Conservation (phyloP, 352 stramenopile species). For the Globisporangium middletonii region DNA sequence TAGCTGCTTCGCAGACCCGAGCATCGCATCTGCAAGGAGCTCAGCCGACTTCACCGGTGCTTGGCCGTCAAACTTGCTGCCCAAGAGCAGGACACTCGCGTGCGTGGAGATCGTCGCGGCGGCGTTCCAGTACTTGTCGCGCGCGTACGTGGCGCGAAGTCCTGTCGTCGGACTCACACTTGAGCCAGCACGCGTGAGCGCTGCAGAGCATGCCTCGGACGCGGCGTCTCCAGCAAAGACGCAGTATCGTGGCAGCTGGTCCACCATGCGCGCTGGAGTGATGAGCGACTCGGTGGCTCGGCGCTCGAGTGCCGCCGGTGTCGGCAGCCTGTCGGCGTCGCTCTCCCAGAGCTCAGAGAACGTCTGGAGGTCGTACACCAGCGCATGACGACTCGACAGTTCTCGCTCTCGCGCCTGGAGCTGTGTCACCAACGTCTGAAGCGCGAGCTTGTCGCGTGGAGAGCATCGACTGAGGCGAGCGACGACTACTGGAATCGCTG, state of each 20-base stretch:
- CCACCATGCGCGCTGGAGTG: slow-evolving; percentile 30
- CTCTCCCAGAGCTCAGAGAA: slow-evolving; percentile 74
- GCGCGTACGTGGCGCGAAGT: slow-evolving; percentile 14
- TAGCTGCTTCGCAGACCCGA: slow-evolving; percentile 4
- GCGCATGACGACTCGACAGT: not conserved
- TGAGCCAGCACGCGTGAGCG: not conserved
- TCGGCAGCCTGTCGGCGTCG: slow-evolving; percentile 20
- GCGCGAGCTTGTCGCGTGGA: slow-evolving; percentile 29
- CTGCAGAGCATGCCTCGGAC: not conserved
- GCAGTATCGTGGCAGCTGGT: slow-evolving; percentile 45
- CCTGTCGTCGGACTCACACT: not conserved
- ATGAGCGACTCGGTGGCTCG: slow-evolving; percentile 38
- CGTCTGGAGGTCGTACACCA: slow-evolving; percentile 48
- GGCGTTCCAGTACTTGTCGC: slow-evolving; percentile 25
- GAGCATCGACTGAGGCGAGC: slow-evolving; percentile 51
- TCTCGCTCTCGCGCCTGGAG: slow-evolving; percentile 12
- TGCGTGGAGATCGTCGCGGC: slow-evolving; percentile 14
- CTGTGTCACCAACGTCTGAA: slow-evolving; percentile 26
- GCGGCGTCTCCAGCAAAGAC: slow-evolving; percentile 28
- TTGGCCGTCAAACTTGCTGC: slow-evolving; percentile 12
- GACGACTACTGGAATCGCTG: slow-evolving; percentile 47
- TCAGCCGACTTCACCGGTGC: slow-evolving; percentile 1
- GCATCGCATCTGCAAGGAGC: not conserved
- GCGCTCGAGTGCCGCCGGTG: slow-evolving; percentile 25
- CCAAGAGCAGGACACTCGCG: slow-evolving; percentile 18